These are phyloP conservation scores for Hibiscus syriacus DNA, from an alignment of 345 rosid species.

Conservation along the genomic window DNA sequence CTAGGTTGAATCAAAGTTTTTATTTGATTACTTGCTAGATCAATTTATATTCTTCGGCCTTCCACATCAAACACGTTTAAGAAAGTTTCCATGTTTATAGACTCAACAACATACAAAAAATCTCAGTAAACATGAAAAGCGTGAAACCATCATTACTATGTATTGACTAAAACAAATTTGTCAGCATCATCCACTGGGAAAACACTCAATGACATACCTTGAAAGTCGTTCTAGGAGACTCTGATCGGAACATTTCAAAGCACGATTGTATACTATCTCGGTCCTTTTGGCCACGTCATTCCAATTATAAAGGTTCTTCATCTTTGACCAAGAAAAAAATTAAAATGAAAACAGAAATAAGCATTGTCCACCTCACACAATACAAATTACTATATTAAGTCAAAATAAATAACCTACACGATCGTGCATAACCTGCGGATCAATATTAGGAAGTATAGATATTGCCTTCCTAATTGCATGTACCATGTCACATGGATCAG, in stretches of 20 bases:
- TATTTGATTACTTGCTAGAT: not conserved
- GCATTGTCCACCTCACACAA: not conserved
- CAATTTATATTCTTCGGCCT: not conserved
- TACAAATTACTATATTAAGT: not conserved
- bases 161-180: not conserved
- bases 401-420: slow-evolving; percentile 42
- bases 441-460: slow-evolving; percentile 68
- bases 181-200: not conserved
- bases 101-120: not conserved
- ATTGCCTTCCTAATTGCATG: slow-evolving; percentile 71
- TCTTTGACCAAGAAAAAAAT: slow-evolving; percentile 21
- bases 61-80: not conserved
- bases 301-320: slow-evolving; percentile 90
- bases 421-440: slow-evolving; percentile 78
- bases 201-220: slow-evolving; percentile 34
- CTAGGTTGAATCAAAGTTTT: not conserved
- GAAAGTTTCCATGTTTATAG: not conserved
- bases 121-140: not conserved
- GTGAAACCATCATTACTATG: not conserved
- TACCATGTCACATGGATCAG: slow-evolving; percentile 94
- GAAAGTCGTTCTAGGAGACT: slow-evolving; percentile 51
- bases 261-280: slow-evolving; percentile 77
- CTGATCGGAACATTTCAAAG: slow-evolving; percentile 62
- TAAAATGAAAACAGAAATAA: not conserved
- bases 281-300: slow-evolving; percentile 93